phyloP scores from a whole-genome alignment of 2,329 filamentous ascomycete genomes.

The Aspergillus aculeatus region DNA sequence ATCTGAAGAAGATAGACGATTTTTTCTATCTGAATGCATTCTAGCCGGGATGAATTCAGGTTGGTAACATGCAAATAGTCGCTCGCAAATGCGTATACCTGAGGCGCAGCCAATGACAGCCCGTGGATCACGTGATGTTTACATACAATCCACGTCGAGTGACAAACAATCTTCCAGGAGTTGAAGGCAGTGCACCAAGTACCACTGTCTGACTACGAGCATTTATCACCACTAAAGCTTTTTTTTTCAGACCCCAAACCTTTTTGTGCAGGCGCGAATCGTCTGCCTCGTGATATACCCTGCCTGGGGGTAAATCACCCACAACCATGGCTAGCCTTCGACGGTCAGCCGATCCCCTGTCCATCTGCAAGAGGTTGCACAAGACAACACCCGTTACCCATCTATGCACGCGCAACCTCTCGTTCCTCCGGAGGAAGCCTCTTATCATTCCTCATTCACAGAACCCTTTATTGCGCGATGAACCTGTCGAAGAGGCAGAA shows the following conservation, averaged over 20 bases:
- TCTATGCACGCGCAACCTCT: background rate
- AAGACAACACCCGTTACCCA: background rate
- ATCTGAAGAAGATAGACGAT: too few relatives aligned
- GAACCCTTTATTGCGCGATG: background rate
- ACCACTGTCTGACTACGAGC: too few relatives aligned
- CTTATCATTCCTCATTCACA: background rate
- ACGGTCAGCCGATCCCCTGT: background rate
- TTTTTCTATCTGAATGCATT: too few relatives aligned
- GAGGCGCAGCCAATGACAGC: background rate
- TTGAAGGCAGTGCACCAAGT: too few relatives aligned
- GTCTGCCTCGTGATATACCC: too few relatives aligned
- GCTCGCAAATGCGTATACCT: background rate
- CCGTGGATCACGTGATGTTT: background rate
- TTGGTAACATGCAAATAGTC: background rate
- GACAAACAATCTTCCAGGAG: too few relatives aligned
- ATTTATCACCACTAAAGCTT: too few relatives aligned
- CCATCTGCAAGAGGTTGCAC: background rate
- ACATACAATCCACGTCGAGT: background rate
- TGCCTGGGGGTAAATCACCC: background rate
- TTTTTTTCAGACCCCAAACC: too few relatives aligned
- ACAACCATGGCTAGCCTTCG: background rate
- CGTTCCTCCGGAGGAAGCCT: background rate
- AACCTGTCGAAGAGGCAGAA: constrained; percentile 40
- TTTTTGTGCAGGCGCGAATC: too few relatives aligned
- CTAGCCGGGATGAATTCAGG: too few relatives aligned